phyloP scores from a whole-genome alignment of 768 basidiomycete genomes.

The Gloeophyllum trabeum region DNA sequence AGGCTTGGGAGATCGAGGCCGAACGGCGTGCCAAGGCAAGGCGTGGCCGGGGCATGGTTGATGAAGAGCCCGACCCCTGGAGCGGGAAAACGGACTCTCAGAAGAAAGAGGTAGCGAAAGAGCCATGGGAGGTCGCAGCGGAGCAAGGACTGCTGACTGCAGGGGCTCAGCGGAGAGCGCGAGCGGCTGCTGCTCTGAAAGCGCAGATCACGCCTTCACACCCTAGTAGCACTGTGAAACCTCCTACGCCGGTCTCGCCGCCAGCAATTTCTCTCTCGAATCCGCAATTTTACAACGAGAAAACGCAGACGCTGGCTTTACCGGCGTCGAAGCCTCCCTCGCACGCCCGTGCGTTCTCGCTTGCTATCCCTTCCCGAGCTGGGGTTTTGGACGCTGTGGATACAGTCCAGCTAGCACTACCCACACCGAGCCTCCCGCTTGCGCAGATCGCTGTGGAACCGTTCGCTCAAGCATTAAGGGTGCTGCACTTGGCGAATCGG shows the following conservation, averaged over 20 bases:
- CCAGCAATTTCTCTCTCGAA: slow-evolving; percentile 12
- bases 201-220: background rate
- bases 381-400: background rate
- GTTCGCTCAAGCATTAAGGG: slow-evolving; percentile 46
- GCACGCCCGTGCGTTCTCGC: slow-evolving; percentile 56
- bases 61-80: background rate
- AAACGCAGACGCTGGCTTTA: slow-evolving; percentile 49
- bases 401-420: slow-evolving; percentile 38
- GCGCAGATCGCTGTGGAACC: slow-evolving; percentile 45
- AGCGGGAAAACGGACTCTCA: background rate
- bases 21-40: slow-evolving; percentile 37
- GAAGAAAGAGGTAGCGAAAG: slow-evolving; percentile 33
- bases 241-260: background rate
- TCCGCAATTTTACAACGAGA: slow-evolving; percentile 47
- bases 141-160: slow-evolving; percentile 69
- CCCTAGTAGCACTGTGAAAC: background rate
- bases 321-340: slow-evolving; percentile 48
- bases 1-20: slow-evolving; percentile 72
- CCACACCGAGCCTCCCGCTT: slow-evolving; percentile 61
- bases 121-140: slow-evolving; percentile 73
- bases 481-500: slow-evolving; percentile 50
- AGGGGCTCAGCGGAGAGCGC: slow-evolving; percentile 55
- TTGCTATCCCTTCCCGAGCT: slow-evolving; percentile 19
- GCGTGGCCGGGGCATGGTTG: slow-evolving; percentile 3
- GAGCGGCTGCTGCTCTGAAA: slow-evolving; percentile 29